Conservation (phyloP, 2,329 filamentous ascomycete species). For the Aspergillus awamori region DNA sequence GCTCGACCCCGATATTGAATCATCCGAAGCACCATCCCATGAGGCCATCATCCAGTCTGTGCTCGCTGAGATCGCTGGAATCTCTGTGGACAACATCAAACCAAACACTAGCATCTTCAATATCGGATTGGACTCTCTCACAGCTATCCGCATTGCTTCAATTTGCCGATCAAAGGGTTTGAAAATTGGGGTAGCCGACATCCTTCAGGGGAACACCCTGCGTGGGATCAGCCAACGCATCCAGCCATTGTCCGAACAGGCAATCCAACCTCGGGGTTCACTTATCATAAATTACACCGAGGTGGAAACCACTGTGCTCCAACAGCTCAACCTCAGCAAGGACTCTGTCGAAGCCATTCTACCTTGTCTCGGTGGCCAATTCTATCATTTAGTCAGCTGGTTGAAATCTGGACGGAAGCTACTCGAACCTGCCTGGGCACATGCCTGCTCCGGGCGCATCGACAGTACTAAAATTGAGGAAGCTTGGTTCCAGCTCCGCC, state of each 20-base stretch:
- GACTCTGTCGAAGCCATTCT: constrained; percentile 31
- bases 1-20: not conserved
- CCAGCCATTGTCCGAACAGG: constrained; percentile 8
- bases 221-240: constrained; percentile 33
- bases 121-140: constrained; percentile 36
- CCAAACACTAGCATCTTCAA: constrained; percentile 34
- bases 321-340: constrained; percentile 19
- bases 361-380: constrained; percentile 38
- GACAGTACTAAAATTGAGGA: constrained; percentile 28
- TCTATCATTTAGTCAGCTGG: constrained; percentile 38
- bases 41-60: constrained; percentile 26
- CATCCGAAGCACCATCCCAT: constrained; percentile 13
- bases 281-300: constrained; percentile 18
- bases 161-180: constrained; percentile 30
- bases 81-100: constrained; percentile 26
- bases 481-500: constrained; percentile 35
- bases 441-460: constrained; percentile 27
- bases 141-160: constrained; percentile 35
- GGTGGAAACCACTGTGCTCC: constrained; percentile 18
- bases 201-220: constrained; percentile 36
- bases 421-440: constrained; percentile 37
- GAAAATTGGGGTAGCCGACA: constrained; percentile 34
- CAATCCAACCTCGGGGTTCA: constrained; percentile 4
- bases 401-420: constrained; percentile 35
- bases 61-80: constrained; percentile 26